Base-by-base conservation (phyloP, 148 eudicot species). In the Persicaria maculosa region DNA sequence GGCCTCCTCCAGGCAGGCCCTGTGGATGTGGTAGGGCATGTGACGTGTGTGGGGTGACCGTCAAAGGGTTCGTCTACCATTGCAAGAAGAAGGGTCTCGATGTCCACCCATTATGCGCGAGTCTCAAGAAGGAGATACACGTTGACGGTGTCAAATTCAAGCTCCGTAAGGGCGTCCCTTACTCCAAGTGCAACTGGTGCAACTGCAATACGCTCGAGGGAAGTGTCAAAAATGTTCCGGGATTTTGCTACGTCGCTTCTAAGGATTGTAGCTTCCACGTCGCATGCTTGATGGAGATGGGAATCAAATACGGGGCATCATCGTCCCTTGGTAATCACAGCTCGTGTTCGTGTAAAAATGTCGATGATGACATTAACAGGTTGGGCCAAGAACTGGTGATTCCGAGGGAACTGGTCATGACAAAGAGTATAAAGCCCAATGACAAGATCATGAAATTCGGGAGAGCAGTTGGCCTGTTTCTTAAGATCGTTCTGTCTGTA, bases 51-150 rank as follows among this genome's bases (percentile, higher is more conserved):
- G 79, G 76, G 36, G 45, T 44, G 79, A 25, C 46, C 2, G 58
- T 80, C 11, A n/a, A 72, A 17, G 82, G 79, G 7, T 53, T 47
- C 1, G 69, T 50, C 1, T 80, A 80, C 44, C 82, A 76, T 31
- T 72, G 73, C 40, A 5, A 58, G 14, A 25, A 67, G 2, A 6
- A 10, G 8, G 78, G 44, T 0, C 67, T 6, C 45, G 82, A 80
- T 52, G 73, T 76, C 1, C 82, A 80, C 15, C 76, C 79, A 5
- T 47, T 19, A 0, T 80, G 82, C 15, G 68, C 68, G 40, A 10
- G 47, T 7, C 67, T 80, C 25, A 10, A 80, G 76, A 17, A 5
- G 72, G 9, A 52, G 19, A 72, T 80, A 1, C 17, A 58, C 0
- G 43, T 65, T 20, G 75, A 43, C 0, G 75, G 64, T 72, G 82